Conservation (phyloP, 2,329 filamentous ascomycete genomes). For the Colletotrichum neosansevieriae region DNA sequence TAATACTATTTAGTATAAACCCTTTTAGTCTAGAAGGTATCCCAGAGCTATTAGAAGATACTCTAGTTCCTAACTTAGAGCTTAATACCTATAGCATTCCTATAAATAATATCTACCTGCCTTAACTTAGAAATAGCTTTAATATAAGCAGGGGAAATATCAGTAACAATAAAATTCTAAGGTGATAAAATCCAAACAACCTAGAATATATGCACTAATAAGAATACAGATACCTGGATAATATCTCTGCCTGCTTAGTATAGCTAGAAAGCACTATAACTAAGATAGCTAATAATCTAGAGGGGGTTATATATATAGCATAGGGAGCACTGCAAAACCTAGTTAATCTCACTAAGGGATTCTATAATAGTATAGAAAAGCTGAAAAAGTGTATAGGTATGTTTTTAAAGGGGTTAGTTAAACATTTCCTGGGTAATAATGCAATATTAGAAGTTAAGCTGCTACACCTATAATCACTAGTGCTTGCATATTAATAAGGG, state of each 20-base stretch:
- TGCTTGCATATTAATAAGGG: not conserved
- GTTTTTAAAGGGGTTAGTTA: constrained; percentile 7
- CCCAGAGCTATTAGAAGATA: not conserved
- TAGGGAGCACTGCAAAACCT: not conserved
- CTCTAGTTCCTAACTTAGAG: not conserved
- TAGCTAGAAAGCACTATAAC: constrained; percentile 2
- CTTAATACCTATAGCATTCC: not conserved
- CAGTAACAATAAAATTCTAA: not conserved
- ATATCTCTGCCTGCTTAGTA: not conserved
- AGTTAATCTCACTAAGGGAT: not conserved
- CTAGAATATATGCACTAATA: not conserved
- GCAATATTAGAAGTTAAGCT: constrained; percentile 2
- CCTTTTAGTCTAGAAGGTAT: constrained; percentile 1
- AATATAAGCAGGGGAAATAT: not conserved
- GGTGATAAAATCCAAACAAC: not conserved
- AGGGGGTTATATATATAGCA: not conserved
- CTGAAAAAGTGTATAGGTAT: constrained; percentile 10
- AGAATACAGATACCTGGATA: not conserved
- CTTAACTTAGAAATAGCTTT: not conserved
- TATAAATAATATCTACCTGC: not conserved
- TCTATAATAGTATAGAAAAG: constrained; percentile 9
- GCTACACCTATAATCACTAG: not conserved
- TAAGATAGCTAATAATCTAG: not conserved
- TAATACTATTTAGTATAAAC: not conserved
- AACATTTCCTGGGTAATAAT: constrained; percentile 7